These are phyloP conservation scores for Boletus vermiculosoides DNA, from an alignment of 768 basidiomycete genomes.

Conservation along the genomic window DNA sequence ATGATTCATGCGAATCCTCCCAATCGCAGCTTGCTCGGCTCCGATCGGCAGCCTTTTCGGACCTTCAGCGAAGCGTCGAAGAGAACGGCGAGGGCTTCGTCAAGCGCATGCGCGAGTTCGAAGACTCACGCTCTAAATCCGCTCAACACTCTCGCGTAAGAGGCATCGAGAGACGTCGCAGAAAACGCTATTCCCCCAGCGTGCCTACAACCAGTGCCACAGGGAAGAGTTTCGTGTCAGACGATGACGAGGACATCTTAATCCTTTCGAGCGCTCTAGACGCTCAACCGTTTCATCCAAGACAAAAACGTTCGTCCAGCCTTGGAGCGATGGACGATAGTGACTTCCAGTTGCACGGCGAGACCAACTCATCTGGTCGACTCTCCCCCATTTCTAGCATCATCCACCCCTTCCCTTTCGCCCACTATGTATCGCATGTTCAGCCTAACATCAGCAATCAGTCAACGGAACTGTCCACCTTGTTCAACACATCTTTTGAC, in stretches of 20 bases:
- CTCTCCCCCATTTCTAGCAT: slow-evolving; percentile 27
- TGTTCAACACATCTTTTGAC: slow-evolving; percentile 30
- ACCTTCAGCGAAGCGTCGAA: slow-evolving; percentile 59
- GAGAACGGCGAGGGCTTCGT: slow-evolving; percentile 69
- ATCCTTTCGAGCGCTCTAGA: slow-evolving; percentile 42
- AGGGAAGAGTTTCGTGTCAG: slow-evolving; percentile 26
- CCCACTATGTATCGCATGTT: slow-evolving; percentile 12
- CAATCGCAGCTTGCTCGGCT: slow-evolving; percentile 42
- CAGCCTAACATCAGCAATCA: slow-evolving; percentile 13
- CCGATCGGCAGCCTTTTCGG: slow-evolving; percentile 63
- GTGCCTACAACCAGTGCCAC: slow-evolving; percentile 12
- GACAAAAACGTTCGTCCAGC: slow-evolving; percentile 46
- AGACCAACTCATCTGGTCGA: slow-evolving; percentile 15
- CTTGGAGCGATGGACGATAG: slow-evolving; percentile 44
- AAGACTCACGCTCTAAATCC: slow-evolving; percentile 48
- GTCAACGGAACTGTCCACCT: slow-evolving; percentile 13
- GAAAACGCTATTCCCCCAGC: slow-evolving; percentile 38
- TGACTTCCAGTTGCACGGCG: slow-evolving; percentile 19
- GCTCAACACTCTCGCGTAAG: slow-evolving; percentile 39
- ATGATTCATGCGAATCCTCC: slow-evolving; percentile 25
- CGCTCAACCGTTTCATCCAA: slow-evolving; percentile 18
- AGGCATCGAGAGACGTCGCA: slow-evolving; percentile 41
- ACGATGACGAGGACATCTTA: slow-evolving; percentile 54
- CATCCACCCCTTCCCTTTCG: slow-evolving; percentile 13
- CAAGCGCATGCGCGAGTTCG: slow-evolving; percentile 72